phyloP scores from a whole-genome alignment of 2,329 filamentous ascomycete genomes.

The Grosmannia clavigera region DNA sequence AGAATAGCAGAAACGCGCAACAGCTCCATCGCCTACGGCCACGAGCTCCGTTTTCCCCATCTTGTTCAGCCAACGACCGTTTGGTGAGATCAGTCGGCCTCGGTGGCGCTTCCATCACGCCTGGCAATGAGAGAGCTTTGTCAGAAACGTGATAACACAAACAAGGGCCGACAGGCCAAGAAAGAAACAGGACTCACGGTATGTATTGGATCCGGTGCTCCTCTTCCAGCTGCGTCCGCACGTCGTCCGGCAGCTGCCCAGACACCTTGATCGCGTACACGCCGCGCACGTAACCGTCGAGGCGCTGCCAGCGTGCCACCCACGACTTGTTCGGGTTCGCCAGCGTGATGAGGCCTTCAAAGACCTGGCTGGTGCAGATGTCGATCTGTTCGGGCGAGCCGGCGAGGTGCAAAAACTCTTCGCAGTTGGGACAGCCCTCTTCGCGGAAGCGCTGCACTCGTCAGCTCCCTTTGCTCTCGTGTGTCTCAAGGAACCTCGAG shows the following conservation, averaged over 20 bases:
- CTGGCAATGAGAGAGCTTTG: constrained; percentile 20
- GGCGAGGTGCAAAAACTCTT: constrained; percentile 74
- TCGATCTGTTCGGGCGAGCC: constrained; percentile 70
- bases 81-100: constrained; percentile 24
- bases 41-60: background rate
- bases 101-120: constrained; percentile 43
- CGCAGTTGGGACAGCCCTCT: constrained; percentile 93
- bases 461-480: background rate
- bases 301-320: constrained; percentile 92
- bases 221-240: constrained; percentile 47
- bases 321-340: constrained; percentile 74
- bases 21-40: background rate
- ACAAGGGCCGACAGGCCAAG: background rate
- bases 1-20: background rate
- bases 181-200: constrained; percentile 33
- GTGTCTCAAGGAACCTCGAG: too few relatives aligned
- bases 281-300: constrained; percentile 78
- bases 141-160: background rate
- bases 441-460: constrained; percentile 61
- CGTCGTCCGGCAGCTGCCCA: constrained; percentile 60
- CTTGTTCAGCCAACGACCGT: background rate
- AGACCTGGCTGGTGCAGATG: constrained; percentile 91
- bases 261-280: constrained; percentile 94
- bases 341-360: constrained; percentile 81
- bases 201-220: constrained; percentile 54